phyloP scores from a whole-genome alignment of 345 rosid species.

The Euphorbia pulcherrima region DNA sequence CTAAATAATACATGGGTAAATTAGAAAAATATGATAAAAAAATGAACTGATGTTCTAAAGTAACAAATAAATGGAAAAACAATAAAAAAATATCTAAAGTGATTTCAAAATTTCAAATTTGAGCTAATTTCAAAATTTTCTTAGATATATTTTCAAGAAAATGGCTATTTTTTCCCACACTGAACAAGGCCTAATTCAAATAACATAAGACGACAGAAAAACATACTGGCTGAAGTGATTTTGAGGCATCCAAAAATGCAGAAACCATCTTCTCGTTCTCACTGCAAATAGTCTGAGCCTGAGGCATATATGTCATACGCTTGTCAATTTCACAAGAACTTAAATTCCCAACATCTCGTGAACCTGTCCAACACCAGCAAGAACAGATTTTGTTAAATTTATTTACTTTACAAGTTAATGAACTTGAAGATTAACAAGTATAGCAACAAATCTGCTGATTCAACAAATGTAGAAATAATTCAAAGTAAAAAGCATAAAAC shows the following conservation, averaged over 20 bases:
- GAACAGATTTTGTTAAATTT: neutral
- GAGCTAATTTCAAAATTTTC: too few species aligned
- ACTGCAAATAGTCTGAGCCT: neutral
- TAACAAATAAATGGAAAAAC: too few species aligned
- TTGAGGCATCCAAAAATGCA: constrained; percentile 6
- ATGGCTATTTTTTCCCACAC: too few species aligned
- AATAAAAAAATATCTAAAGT: too few species aligned
- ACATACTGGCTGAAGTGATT: constrained; percentile 19
- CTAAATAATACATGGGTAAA: too few species aligned
- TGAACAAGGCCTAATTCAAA: neutral
- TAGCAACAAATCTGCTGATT: neutral
- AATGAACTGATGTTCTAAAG: too few species aligned
- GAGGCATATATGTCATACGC: constrained; percentile 21
- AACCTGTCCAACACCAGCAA: constrained; percentile 14
- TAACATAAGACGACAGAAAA: too few species aligned
- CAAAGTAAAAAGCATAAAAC: neutral
- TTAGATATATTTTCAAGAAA: too few species aligned
- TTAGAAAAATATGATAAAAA: too few species aligned
- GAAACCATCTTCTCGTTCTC: constrained; percentile 4
- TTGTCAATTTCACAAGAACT: constrained; percentile 5
- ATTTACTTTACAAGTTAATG: neutral
- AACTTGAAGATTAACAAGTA: neutral
- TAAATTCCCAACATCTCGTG: constrained; percentile 9
- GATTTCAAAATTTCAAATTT: too few species aligned
- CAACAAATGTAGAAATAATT: neutral